A percentile compares a stretch with the other conserved stretches of the same genome.
Evolutionary conservation across 331 rosid species (phyloP).

Genomic region (Dryas integrifolia): DNA sequence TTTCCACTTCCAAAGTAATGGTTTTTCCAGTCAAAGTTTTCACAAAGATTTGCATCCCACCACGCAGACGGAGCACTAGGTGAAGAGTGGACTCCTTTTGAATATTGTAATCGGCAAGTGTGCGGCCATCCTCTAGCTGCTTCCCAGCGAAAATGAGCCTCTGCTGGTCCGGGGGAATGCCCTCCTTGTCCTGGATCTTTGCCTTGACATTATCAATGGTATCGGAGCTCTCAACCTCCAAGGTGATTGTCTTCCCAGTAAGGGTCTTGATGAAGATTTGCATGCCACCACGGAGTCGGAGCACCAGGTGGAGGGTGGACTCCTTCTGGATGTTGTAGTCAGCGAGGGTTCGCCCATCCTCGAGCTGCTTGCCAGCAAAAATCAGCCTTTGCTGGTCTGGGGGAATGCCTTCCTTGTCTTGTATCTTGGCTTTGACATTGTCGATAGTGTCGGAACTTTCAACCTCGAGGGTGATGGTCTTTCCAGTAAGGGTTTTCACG

Average conservation of each 20-base stretch:
- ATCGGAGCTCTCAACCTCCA: background rate
- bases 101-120: background rate
- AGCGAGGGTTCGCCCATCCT: no score
- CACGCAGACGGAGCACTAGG: background rate
- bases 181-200: conserved; percentile 12
- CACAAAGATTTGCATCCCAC: conserved; percentile 6
- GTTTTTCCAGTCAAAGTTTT: background rate
- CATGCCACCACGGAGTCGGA: no score
- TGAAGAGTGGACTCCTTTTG: conserved; percentile 6
- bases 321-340: no score
- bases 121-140: conserved; percentile 9
- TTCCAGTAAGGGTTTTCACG: conserved; percentile 16
- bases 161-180: conserved; percentile 8
- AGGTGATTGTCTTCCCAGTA: conserved; percentile 3
- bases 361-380: no score
- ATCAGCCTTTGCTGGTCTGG: no score
- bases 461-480: background rate
- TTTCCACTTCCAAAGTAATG: background rate
- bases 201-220: conserved; percentile 10
- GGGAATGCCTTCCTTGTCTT: no score
- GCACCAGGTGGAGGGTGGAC: no score
- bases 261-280: no score
- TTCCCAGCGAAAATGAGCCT: background rate
- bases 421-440: no score
- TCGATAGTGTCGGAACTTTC: no score